These are phyloP conservation scores for Globisporangium yorkense DNA, from an alignment of 352 stramenopile genomes.

Conservation along the genomic window DNA sequence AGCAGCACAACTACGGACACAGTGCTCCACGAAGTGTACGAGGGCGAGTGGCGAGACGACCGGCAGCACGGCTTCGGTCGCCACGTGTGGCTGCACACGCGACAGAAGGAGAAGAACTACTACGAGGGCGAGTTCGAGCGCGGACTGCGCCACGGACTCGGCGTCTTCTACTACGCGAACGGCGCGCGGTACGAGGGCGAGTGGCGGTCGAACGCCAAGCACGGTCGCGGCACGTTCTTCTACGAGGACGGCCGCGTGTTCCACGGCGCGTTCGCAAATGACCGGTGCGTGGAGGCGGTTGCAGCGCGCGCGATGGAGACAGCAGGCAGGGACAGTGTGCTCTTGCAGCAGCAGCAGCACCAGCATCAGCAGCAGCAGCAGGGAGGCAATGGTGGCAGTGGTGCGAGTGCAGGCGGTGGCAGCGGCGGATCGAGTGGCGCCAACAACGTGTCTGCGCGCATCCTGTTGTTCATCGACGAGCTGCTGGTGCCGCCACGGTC, in stretches of 20 bases:
- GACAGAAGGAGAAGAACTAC: slow-evolving; percentile 61
- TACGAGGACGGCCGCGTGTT: slow-evolving; percentile 66
- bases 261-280: slow-evolving; percentile 35
- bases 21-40: slow-evolving; percentile 49
- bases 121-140: slow-evolving; percentile 77
- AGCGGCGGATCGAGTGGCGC: too few species aligned
- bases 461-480: slow-evolving; percentile 56
- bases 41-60: slow-evolving; percentile 69
- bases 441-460: slow-evolving; percentile 8
- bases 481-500: slow-evolving; percentile 20
- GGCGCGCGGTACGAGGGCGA: slow-evolving; percentile 79
- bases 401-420: not conserved
- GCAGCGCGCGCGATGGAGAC: slow-evolving; percentile 9
- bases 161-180: slow-evolving; percentile 85
- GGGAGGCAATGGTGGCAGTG: too few species aligned
- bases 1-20: not conserved
- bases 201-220: slow-evolving; percentile 79
- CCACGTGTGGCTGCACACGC: slow-evolving; percentile 61
- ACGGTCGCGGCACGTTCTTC: slow-evolving; percentile 63
- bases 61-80: slow-evolving; percentile 69
- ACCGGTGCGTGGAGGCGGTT: slow-evolving; percentile 23
- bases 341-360: not conserved
- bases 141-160: slow-evolving; percentile 59
- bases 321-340: not conserved
- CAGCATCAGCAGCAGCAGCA: not conserved